phyloP scores from a whole-genome alignment of 345 rosid species.

The Citrus glauca region DNA sequence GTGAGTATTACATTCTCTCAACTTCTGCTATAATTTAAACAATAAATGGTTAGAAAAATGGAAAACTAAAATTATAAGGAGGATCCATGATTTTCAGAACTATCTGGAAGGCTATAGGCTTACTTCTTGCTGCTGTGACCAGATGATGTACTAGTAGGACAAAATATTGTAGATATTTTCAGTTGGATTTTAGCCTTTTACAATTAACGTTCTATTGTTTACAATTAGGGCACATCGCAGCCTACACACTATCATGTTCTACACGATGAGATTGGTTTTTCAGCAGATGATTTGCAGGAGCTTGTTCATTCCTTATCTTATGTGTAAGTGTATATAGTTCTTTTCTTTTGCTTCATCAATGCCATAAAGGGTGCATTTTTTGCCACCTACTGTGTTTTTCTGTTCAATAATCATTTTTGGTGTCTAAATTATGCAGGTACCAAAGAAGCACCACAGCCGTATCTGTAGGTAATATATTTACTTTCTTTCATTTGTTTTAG shows the following conservation, averaged over 20 bases:
- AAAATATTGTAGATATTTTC: not conserved
- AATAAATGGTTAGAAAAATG: not conserved
- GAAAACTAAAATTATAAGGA: not conserved
- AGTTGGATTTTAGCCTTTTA: not conserved
- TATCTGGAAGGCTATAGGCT: not conserved
- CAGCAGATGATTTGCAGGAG: slow-evolving; percentile 30
- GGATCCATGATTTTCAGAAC: not conserved
- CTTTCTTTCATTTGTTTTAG: not conserved
- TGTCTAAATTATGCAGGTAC: slow-evolving; percentile 25
- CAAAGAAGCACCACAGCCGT: slow-evolving; percentile 41
- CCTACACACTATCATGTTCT: slow-evolving; percentile 35
- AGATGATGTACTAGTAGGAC: not conserved
- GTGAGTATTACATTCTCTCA: slow-evolving; percentile 20
- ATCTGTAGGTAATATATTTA: slow-evolving; percentile 24
- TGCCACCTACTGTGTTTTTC: not conserved
- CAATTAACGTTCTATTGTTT: not conserved
- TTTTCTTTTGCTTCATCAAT: not conserved
- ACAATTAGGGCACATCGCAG: slow-evolving; percentile 24
- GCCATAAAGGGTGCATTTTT: not conserved
- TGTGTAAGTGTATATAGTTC: slow-evolving; percentile 21
- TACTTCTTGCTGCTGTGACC: not conserved
- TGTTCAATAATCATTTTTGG: not conserved
- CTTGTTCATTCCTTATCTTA: slow-evolving; percentile 37
- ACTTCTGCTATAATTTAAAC: not conserved
- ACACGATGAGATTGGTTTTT: slow-evolving; percentile 25